Base-by-base conservation (phyloP, 805 yeast species). In the Candida bentonensis region DNA sequence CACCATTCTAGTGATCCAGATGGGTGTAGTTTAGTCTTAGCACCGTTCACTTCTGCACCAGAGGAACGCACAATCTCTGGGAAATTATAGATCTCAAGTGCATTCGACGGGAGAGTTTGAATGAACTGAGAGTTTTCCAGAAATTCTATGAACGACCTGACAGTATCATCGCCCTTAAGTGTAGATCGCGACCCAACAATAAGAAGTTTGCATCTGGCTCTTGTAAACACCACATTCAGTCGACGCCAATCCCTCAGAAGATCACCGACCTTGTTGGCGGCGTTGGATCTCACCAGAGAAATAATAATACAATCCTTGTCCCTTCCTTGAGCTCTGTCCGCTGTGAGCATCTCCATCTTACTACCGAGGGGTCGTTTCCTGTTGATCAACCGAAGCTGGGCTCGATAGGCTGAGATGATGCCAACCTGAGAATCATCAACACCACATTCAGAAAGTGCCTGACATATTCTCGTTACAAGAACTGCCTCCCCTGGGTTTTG, bases 291-390 rank as follows among this genome's bases (percentile, higher is more conserved):
- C 2, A 92, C 98, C 52, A 92, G 65, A 0, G 97, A 89, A 2
- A 92, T 83, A 4, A 92, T 77, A 15, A 92, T 76, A 56, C 95
- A 83, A 25, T 85, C 89, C 55, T 89, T 92, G 61, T 92, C 99
- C 45, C 96, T 71, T 0, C 98, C 99, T 63, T 92, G 98, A 55
- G 82, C 89, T 56, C 82, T 85, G 61, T 92, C 99, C 0, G 96
- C 97, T 0, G 99, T 92, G 46, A 89, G 66, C 25, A 84, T 70
- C 52, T 92, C 97, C 23, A 92, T 62, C 0, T 67, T 72, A 5
- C 64, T 58, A 21, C 62, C 53, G 15, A 49, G 57, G 34, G 47
- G 53, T 48, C 58, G 58, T 33, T 48, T 54, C 22, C 60, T 59
- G 40, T 56, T 51, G 36, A 82, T 61, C n/a, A 70, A 57, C 25